Percentiles rank a stretch among this genome's conserved stretches.
phyloP scores from a whole-genome alignment of 2,329 filamentous ascomycete species.

The Paracoccidioides lutzii region DNA sequence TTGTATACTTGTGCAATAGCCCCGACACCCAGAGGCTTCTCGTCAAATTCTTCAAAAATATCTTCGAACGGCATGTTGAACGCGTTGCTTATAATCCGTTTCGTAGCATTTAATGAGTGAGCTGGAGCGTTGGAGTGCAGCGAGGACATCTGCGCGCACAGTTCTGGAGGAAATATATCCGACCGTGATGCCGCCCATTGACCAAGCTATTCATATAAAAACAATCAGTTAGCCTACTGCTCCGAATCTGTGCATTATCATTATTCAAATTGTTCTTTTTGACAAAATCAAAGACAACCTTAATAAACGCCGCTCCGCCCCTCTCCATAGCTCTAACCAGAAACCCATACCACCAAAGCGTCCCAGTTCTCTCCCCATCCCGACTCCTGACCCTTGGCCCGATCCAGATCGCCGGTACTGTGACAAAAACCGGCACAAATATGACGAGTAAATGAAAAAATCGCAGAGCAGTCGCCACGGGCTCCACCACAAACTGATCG shows the following conservation, averaged over 20 bases:
- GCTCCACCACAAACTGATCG: slow-evolving; percentile 53
- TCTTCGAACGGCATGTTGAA: slow-evolving; percentile 73
- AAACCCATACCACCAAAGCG: slow-evolving; percentile 89
- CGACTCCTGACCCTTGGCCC: slow-evolving; percentile 50
- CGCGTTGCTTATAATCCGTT: slow-evolving; percentile 63
- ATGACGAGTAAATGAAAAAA: slow-evolving; percentile 78
- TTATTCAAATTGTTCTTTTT: neutral
- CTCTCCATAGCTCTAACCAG: slow-evolving; percentile 81
- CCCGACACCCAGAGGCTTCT: slow-evolving; percentile 78
- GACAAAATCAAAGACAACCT: slow-evolving; percentile 35
- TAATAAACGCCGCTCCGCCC: slow-evolving; percentile 93
- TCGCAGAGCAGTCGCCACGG: slow-evolving; percentile 71
- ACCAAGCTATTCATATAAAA: slow-evolving; percentile 50
- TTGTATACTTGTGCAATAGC: slow-evolving; percentile 98
- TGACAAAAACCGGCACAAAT: slow-evolving; percentile 77
- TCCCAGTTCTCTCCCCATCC: slow-evolving; percentile 66
- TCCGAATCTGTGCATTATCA: neutral
- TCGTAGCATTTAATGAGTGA: slow-evolving; percentile 70
- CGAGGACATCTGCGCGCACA: slow-evolving; percentile 88
- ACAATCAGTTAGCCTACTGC: slow-evolving; percentile 5
- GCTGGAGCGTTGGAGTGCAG: slow-evolving; percentile 90
- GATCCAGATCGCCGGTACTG: slow-evolving; percentile 70
- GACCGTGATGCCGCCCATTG: slow-evolving; percentile 97
- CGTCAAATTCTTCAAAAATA: slow-evolving; percentile 92
- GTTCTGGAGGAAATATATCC: slow-evolving; percentile 86